These are phyloP conservation scores for Adenanthera pavonina DNA, from an alignment of 306 rosid species.

Conservation along the genomic window DNA sequence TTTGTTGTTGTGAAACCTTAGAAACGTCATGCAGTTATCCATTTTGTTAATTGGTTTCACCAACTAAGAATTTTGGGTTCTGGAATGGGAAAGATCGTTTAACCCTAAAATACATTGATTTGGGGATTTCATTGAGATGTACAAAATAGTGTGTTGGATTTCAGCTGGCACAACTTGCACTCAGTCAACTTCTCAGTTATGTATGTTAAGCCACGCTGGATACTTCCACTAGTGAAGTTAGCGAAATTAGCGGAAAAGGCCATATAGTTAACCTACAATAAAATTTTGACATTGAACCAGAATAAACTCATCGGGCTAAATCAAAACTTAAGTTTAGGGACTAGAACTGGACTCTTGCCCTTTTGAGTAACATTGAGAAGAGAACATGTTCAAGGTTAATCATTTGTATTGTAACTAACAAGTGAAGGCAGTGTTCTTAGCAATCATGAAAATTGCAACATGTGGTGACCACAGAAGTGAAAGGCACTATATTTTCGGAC, in stretches of 20 bases:
- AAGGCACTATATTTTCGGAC: background rate
- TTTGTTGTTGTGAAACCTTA: background rate
- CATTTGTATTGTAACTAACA: background rate
- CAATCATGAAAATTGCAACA: background rate
- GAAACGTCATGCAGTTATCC: background rate
- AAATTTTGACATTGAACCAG: background rate
- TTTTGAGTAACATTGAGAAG: background rate
- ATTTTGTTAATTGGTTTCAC: background rate
- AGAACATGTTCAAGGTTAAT: conserved; percentile 16
- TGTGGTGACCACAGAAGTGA: background rate
- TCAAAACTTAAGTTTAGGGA: background rate
- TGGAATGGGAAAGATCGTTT: background rate
- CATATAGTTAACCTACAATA: background rate
- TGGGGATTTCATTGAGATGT: background rate
- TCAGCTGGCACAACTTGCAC: background rate
- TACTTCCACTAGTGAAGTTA: too few species aligned
- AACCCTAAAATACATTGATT: background rate
- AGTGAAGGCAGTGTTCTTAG: background rate
- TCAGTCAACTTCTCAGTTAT: background rate
- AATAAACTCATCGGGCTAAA: background rate
- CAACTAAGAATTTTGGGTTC: background rate
- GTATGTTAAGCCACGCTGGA: background rate
- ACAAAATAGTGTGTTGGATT: background rate
- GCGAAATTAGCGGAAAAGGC: too few species aligned
- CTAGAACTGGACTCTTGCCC: conserved; percentile 2